Evolutionary conservation across 1,139 yeast species (phyloP).

Genomic region (Nakaseomyces glabratus): DNA sequence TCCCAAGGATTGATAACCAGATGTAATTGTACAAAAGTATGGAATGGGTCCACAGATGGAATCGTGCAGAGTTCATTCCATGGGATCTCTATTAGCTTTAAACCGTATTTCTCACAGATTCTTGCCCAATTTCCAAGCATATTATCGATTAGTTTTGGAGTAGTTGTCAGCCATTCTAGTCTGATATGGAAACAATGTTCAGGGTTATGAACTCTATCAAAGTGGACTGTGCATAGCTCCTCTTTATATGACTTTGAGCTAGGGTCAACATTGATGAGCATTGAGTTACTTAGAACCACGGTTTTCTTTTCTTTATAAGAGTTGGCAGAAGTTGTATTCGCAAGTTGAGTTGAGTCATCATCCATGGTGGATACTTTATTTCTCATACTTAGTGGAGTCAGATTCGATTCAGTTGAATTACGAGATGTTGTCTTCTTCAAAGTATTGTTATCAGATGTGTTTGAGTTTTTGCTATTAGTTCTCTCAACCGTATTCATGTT

Average conservation of each 20-base stretch:
- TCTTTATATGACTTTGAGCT: constrained; percentile 60
- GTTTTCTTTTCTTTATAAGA: constrained; percentile 11
- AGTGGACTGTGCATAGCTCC: constrained; percentile 75
- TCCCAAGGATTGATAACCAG: constrained; percentile 61
- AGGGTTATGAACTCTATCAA: constrained; percentile 88
- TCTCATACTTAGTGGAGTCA: neutral
- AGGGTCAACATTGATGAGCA: constrained; percentile 73
- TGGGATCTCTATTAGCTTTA: constrained; percentile 84
- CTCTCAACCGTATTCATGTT: constrained; percentile 10
- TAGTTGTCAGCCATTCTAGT: constrained; percentile 86
- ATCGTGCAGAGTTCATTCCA: constrained; percentile 77
- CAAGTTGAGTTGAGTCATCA: neutral
- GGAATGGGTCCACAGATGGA: constrained; percentile 75
- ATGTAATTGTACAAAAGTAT: constrained; percentile 65
- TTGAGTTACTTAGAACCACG: constrained; percentile 37
- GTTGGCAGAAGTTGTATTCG: neutral
- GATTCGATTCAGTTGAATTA: constrained; percentile 9
- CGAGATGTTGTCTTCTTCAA: constrained; percentile 9
- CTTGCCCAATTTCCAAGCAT: constrained; percentile 75
- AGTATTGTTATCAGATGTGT: constrained; percentile 5
- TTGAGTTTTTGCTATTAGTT: constrained; percentile 7
- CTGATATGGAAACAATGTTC: constrained; percentile 90
- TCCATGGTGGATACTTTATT: neutral
- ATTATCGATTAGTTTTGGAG: constrained; percentile 84
- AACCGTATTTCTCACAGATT: constrained; percentile 76